These are phyloP conservation scores for Candida nanaspora DNA, from an alignment of 805 yeast species.

Conservation along the genomic window DNA sequence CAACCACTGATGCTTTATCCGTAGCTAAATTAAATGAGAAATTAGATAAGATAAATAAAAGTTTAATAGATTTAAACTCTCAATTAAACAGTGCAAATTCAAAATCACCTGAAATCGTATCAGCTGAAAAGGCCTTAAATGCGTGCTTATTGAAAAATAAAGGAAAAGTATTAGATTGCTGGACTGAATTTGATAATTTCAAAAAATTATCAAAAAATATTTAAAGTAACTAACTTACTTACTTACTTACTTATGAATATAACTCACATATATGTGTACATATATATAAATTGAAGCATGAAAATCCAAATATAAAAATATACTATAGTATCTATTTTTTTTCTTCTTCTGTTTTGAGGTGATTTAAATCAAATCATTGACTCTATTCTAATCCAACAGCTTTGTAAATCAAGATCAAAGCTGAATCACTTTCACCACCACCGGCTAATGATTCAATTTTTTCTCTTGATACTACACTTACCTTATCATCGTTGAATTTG, in stretches of 20 bases:
- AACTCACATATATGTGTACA: too few species aligned
- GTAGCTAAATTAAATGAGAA: conserved; percentile 21
- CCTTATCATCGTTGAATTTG: conserved; percentile 91
- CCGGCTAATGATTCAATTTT: conserved; percentile 85
- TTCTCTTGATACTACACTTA: conserved; percentile 67
- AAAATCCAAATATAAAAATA: too few species aligned
- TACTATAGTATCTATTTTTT: too few species aligned
- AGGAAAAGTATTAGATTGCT: conserved; percentile 69
- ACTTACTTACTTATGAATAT: too few species aligned
- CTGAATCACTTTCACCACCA: conserved; percentile 97
- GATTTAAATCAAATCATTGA: too few species aligned
- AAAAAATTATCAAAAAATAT: conserved; percentile 40
- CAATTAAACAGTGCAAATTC: conserved; percentile 4
- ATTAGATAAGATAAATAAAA: conserved; percentile 29
- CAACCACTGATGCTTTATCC: conserved; percentile 10
- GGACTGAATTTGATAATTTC: conserved; percentile 71
- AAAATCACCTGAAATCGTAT: conserved; percentile 28
- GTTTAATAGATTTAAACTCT: conserved; percentile 23
- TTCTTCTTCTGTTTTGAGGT: too few species aligned
- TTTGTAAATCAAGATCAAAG: conserved; percentile 79
- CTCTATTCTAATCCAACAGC: conserved; percentile 48
- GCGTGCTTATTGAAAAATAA: conserved; percentile 52
- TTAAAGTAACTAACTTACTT: too few species aligned
- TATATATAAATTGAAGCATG: too few species aligned
- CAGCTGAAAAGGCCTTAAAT: conserved; percentile 43